These are phyloP conservation scores for Nepenthes alata DNA, from an alignment of 179 eudicot genomes.

Conservation along the genomic window DNA sequence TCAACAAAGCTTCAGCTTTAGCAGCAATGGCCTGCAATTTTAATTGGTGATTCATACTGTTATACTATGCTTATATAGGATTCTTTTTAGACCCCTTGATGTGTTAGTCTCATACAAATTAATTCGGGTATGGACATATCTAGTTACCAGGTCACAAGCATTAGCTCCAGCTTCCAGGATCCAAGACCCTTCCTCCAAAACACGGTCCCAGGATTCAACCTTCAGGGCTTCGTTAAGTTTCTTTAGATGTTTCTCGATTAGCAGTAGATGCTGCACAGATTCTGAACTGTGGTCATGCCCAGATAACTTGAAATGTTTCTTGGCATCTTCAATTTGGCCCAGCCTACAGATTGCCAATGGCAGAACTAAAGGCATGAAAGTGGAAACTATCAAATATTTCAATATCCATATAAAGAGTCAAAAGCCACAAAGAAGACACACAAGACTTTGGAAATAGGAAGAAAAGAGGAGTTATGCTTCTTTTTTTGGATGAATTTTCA, in stretches of 20 bases:
- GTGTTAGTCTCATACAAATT: not conserved
- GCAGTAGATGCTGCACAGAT: conserved; percentile 27
- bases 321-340: conserved; percentile 41
- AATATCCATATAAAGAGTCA: not conserved
- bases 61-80: too few species aligned
- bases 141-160: conserved; percentile 7
- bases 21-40: conserved; percentile 8
- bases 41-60: too few species aligned
- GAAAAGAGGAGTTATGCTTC: too few species aligned
- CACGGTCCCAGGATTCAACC: conserved; percentile 38
- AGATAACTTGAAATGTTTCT: conserved; percentile 32
- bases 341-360: conserved; percentile 19
- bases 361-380: not conserved
- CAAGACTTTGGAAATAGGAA: not conserved
- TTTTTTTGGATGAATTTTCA: too few species aligned
- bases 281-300: conserved; percentile 43
- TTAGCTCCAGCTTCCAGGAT: conserved; percentile 10
- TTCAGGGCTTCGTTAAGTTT: conserved; percentile 37
- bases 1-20: conserved; percentile 9
- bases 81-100: too few species aligned
- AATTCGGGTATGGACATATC: not conserved
- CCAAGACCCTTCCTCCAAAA: conserved; percentile 24
- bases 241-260: conserved; percentile 29
- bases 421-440: too few species aligned
- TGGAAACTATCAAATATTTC: not conserved